These are phyloP conservation scores for Auricularia sp. DNA, from an alignment of 768 basidiomycete species.

Conservation along the genomic window DNA sequence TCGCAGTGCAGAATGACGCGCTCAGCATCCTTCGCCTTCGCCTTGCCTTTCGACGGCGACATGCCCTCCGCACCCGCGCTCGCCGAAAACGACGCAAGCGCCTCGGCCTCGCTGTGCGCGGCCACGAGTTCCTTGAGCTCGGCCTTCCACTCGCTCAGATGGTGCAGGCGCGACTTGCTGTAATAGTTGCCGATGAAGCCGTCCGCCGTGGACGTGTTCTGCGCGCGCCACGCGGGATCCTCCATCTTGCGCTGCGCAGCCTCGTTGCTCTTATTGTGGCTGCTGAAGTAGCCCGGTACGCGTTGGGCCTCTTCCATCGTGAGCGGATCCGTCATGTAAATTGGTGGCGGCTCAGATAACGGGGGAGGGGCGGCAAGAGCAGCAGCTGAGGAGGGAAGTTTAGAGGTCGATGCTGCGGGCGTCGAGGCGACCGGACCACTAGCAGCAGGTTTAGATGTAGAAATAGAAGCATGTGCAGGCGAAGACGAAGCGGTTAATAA, in stretches of 20 bases:
- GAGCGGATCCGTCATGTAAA: constrained; percentile 34
- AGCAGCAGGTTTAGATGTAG: neutral
- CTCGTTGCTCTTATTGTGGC: constrained; percentile 59
- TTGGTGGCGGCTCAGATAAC: constrained; percentile 14
- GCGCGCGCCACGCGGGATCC: constrained; percentile 73
- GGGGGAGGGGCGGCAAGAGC: neutral
- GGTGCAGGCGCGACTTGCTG: constrained; percentile 81
- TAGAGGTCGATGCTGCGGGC: neutral
- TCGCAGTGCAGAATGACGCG: constrained; percentile 85
- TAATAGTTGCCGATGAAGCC: constrained; percentile 81
- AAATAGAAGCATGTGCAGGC: too few species aligned
- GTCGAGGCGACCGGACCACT: neutral
- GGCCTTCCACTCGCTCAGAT: constrained; percentile 85
- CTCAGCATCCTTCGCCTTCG: constrained; percentile 39
- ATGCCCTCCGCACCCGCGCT: constrained; percentile 8
- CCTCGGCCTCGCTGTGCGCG: constrained; percentile 43
- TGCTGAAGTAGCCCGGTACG: constrained; percentile 42
- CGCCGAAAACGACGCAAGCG: too few species aligned
- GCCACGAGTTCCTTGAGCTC: constrained; percentile 74
- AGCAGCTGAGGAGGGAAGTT: neutral
- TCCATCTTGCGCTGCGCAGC: constrained; percentile 73
- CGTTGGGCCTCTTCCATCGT: constrained; percentile 34
- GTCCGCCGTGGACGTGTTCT: constrained; percentile 77
- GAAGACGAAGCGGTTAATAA: too few species aligned
- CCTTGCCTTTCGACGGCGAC: constrained; percentile 47